Conservation (phyloP, 1,139 yeast species). For the Kurtzmaniella quercitrusa region DNA sequence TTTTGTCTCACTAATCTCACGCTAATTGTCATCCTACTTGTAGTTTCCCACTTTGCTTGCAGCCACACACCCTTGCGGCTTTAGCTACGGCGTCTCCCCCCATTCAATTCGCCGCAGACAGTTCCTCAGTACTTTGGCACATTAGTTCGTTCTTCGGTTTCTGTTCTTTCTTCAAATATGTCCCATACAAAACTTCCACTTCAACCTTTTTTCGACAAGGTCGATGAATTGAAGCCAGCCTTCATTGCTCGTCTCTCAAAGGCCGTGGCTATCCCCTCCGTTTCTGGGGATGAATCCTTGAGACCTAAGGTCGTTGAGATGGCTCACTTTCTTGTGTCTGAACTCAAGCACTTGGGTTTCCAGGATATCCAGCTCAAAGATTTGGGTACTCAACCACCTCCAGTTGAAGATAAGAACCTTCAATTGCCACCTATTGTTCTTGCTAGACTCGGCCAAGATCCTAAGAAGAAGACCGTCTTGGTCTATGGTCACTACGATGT, state of each 20-base stretch:
- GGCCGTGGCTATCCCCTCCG: slow-evolving; percentile 93
- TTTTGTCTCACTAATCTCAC: no score
- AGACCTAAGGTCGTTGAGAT: slow-evolving; percentile 84
- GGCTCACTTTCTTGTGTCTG: slow-evolving; percentile 75
- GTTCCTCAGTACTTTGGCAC: neutral
- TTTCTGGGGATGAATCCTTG: slow-evolving; percentile 82
- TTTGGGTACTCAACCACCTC: slow-evolving; percentile 87
- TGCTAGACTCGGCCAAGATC: slow-evolving; percentile 80
- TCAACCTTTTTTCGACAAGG: slow-evolving; percentile 50
- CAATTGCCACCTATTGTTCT: slow-evolving; percentile 90
- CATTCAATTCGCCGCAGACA: neutral
- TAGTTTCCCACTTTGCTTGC: neutral
- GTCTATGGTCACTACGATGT: slow-evolving; percentile 98
- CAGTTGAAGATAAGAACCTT: slow-evolving; percentile 59
- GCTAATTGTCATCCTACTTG: no score
- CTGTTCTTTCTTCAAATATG: neutral
- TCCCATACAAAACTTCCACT: slow-evolving; percentile 28
- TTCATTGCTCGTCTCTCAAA: slow-evolving; percentile 66
- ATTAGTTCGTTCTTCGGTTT: neutral
- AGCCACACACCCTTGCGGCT: neutral
- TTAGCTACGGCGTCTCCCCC: neutral
- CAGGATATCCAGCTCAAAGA: slow-evolving; percentile 76
- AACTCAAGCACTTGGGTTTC: slow-evolving; percentile 71
- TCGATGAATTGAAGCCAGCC: slow-evolving; percentile 66
- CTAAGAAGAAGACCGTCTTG: slow-evolving; percentile 77